Conservation (phyloP, 352 stramenopile genomes). For the Pythium apleroticum region DNA sequence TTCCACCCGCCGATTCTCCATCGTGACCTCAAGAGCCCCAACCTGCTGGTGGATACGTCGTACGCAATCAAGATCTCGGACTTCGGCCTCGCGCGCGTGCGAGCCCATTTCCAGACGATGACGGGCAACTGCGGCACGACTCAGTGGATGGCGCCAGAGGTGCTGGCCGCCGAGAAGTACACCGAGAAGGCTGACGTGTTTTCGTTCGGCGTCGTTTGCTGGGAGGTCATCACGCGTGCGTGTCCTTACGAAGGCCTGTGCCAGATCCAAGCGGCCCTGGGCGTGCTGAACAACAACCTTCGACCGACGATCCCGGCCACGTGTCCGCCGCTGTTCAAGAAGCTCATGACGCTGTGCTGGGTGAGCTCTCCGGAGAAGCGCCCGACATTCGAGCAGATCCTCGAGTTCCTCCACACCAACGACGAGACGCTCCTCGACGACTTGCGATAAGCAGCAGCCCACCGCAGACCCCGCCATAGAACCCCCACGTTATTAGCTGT, state of each 20-base stretch:
- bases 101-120: slow-evolving; percentile 87
- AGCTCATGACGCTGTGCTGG: slow-evolving; percentile 87
- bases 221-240: slow-evolving; percentile 87
- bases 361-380: slow-evolving; percentile 69
- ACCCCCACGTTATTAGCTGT: slow-evolving; percentile 6
- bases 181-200: slow-evolving; percentile 89
- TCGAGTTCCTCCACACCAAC: slow-evolving; percentile 66
- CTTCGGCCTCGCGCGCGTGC: slow-evolving; percentile 81
- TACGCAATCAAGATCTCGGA: slow-evolving; percentile 90
- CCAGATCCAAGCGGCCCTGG: slow-evolving; percentile 87
- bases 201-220: slow-evolving; percentile 84
- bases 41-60: slow-evolving; percentile 74
- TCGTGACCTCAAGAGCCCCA: slow-evolving; percentile 86
- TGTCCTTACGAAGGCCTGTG: slow-evolving; percentile 92
- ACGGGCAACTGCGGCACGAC: slow-evolving; percentile 85
- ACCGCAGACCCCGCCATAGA: slow-evolving; percentile 1
- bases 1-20: slow-evolving; percentile 86
- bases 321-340: slow-evolving; percentile 78
- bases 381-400: slow-evolving; percentile 77
- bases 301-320: slow-evolving; percentile 76
- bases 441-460: slow-evolving; percentile 24
- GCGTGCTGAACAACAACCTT: slow-evolving; percentile 87
- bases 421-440: slow-evolving; percentile 26
- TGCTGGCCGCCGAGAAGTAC: slow-evolving; percentile 83
- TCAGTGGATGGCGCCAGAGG: slow-evolving; percentile 87